phyloP scores from a whole-genome alignment of 140 eudicot genomes.

The Anethum foeniculum region DNA sequence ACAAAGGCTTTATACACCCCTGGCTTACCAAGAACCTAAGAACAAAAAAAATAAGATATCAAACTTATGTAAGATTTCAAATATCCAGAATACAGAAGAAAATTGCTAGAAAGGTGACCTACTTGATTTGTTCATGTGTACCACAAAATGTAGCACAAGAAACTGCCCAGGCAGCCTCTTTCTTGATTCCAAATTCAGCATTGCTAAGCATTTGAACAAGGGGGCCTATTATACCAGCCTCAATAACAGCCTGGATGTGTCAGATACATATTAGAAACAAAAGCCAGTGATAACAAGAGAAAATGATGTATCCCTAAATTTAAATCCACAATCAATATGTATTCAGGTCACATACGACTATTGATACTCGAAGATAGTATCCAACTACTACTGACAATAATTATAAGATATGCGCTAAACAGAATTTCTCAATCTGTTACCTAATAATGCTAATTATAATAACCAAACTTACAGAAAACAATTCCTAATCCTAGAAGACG shows the following conservation, averaged over 20 bases:
- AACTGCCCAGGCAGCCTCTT: constrained; percentile 44
- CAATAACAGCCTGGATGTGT: constrained; percentile 33
- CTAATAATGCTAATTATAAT: background rate
- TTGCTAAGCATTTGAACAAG: constrained; percentile 31
- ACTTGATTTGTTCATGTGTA: constrained; percentile 38
- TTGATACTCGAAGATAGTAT: background rate
- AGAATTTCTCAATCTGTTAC: background rate
- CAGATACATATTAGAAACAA: background rate
- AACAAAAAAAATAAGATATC: background rate
- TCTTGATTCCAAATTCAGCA: constrained; percentile 43
- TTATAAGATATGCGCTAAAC: background rate
- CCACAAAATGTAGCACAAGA: constrained; percentile 41
- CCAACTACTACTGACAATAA: background rate
- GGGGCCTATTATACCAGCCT: constrained; percentile 28
- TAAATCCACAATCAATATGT: background rate
- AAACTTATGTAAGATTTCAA: background rate
- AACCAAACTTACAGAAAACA: background rate
- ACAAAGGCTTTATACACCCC: constrained; percentile 37
- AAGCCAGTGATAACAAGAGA: background rate
- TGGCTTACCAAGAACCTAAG: constrained; percentile 31
- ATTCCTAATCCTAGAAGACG: background rate
- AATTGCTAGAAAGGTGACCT: background rate
- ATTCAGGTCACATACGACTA: no score
- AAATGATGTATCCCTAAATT: background rate
- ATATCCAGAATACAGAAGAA: background rate